Evolutionary conservation across 2,329 filamentous ascomycete species (phyloP).

Genomic region (Pseudocercospora cruenta): DNA sequence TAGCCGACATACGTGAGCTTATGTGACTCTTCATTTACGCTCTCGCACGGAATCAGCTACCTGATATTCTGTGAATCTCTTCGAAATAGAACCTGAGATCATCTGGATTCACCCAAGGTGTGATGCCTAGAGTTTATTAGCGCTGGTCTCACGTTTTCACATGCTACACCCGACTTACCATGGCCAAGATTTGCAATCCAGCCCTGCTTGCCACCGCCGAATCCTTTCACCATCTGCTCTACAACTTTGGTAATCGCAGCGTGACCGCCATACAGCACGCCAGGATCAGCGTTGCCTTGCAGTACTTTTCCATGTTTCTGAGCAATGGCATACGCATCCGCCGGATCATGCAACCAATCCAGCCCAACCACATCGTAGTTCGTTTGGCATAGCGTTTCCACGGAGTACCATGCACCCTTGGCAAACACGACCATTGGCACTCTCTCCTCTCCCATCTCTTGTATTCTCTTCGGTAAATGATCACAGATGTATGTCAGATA

Average conservation of each 20-base stretch:
- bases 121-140: slow-evolving; percentile 68
- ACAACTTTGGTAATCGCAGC: slow-evolving; percentile 81
- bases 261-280: slow-evolving; percentile 83
- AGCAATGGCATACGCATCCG: slow-evolving; percentile 78
- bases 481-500: slow-evolving; percentile 83
- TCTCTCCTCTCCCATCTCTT: slow-evolving; percentile 72
- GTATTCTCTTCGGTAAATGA: slow-evolving; percentile 73
- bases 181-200: slow-evolving; percentile 98
- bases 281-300: slow-evolving; percentile 95
- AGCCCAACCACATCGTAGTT: slow-evolving; percentile 93
- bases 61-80: slow-evolving; percentile 70
- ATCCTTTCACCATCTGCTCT: slow-evolving; percentile 84
- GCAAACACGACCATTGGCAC: slow-evolving; percentile 99
- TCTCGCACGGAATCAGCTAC: slow-evolving; percentile 40
- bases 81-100: slow-evolving; percentile 92
- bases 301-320: slow-evolving; percentile 72
- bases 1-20: slow-evolving; percentile 31
- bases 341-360: slow-evolving; percentile 92
- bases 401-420: slow-evolving; percentile 94
- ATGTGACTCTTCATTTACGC: slow-evolving; percentile 18
- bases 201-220: slow-evolving; percentile 78
- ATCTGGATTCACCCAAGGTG: slow-evolving; percentile 90
- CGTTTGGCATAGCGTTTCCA: slow-evolving; percentile 82
- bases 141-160: slow-evolving; percentile 8
- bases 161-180: slow-evolving; percentile 61